A percentile compares a stretch with the other conserved stretches of the same genome.
phyloP scores from a whole-genome alignment of 768 basidiomycete species.

The Leccinum variicolor region DNA sequence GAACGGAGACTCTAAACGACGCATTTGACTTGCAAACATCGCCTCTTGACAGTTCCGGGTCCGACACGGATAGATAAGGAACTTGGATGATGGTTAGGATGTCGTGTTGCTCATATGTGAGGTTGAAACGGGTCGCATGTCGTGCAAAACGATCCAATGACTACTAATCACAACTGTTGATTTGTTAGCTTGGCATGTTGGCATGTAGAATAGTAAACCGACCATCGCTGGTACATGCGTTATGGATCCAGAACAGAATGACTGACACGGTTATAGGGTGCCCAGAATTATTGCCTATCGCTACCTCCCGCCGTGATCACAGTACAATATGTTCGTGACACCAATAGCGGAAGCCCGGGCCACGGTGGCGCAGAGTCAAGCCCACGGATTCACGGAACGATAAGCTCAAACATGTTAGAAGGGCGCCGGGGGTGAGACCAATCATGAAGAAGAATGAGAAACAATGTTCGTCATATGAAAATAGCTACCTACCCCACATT shows the following conservation, averaged over 20 bases:
- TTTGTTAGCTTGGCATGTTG: not conserved
- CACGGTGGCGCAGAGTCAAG: not conserved
- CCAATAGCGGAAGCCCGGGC: not conserved
- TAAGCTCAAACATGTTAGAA: not conserved
- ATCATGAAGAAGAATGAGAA: not conserved
- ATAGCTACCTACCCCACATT: conserved; percentile 2
- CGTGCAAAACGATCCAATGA: not conserved
- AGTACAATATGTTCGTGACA: not conserved
- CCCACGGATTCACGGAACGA: not conserved
- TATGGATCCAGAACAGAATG: not conserved
- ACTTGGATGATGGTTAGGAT: conserved; percentile 3
- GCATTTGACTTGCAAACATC: not conserved
- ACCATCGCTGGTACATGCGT: not conserved
- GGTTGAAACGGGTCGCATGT: not conserved
- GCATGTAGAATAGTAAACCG: not conserved
- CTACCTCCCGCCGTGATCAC: not conserved
- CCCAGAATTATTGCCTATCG: not conserved
- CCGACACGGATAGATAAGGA: not conserved
- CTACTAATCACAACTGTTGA: not conserved
- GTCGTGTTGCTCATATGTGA: not conserved
- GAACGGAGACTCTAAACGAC: not conserved
- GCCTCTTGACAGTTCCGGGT: not conserved
- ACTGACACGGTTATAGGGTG: not conserved
- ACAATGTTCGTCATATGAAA: not conserved
- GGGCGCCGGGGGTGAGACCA: not conserved